Evolutionary conservation across 192 early-diverging fungal genomes (phyloP), one percentile per base, ranked within the genome.

Genomic region (Mortierella antarctica): DNA sequence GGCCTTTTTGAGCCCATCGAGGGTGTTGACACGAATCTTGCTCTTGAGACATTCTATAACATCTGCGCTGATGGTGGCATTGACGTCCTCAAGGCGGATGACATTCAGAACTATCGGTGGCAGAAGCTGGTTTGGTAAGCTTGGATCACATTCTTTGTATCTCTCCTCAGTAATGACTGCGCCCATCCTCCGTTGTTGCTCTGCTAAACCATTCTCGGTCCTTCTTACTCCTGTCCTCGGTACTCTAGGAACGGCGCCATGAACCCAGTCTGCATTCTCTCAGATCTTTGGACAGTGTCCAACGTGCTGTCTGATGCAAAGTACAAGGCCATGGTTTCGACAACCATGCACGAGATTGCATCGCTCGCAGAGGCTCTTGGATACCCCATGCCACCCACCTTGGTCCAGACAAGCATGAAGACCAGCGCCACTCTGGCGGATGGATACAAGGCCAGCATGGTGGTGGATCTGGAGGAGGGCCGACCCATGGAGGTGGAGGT

Each of bases 81-180:
- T 0, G 71, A 63, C 8, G 77, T 84, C 41, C 48, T 69, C 54
- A 60, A 83, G 10, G 67, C 83, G 0, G 83, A 89, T 45, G 86
- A 91, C n/a, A 88, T 93, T 73, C 86, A 91, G 78, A 71, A 82
- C 20, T 70, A 84, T 45, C 85, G 91, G 12, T 93, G 92, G 92
- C 83, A 86, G 23, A 93, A 93, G 67, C 71, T 92, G 5, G 87
- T 91, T n/a, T 93, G 92, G 87, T 88, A 65, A 82, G 72, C 18
- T 42, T 31, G 39, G 20, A 11, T 9, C 39, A 15, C 13, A 52
- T n/a, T 50, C 42, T 57, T 13, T 64, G 15, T 57, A 31, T 9
- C 62, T 63, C 20, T 11, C 40, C 44, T 20, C 42, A 62, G 2
- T 23, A 2, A 41, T 53, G 45, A 65, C 21, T 7, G 15, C 41